Evolutionary conservation across 2,329 filamentous ascomycete genomes (phyloP), one percentile per base, ranked within the genome.

Genomic region (Hymenoscyphus infarciens): DNA sequence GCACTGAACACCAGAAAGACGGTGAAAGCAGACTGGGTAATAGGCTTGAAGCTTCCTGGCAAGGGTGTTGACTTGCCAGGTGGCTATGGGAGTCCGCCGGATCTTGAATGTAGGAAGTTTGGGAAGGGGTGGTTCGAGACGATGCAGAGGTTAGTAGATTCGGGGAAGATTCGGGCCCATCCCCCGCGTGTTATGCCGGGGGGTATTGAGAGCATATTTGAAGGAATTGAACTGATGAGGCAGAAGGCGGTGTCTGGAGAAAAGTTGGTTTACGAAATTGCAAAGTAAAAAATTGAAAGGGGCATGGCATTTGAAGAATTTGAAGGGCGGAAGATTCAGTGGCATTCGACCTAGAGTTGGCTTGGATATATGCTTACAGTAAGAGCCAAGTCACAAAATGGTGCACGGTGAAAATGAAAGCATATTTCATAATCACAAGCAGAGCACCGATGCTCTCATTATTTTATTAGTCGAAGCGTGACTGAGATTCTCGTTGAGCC

Each of bases 31-130:
- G 57, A 71, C 22, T 74, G 70, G 68, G 58, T 74, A 3, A 61
- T 76, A 27, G 71, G 62, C 2, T 63, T 67, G 1, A 67, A 65
- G 1, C 63, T 74, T 10, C 66, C 71, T 31, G 74, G 74, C 1
- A 25, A 68, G 3, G 64, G 64, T 3, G 63, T 69, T 49, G 63
- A 57, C 8, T 67, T 67, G 66, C 67, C 65, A n/a, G 68, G 61
- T 15, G 67, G 63, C 8, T 74, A 71, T 35, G 58, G 57, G 19
- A 31, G 60, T 25, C 65, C 45, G 8, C 63, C 64, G 15, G 65
- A 68, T 15, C 61, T 56, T 6, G 22, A 56, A 16, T 58, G 63
- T 11, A 57, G 64, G 27, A 63, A 65, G 15, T 62, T 60, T 53
- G 63, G n/a, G 31, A 55, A 54, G 35, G 56, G 49, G 49, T 61